Base-by-base conservation (phyloP, 2,329 filamentous ascomycete species). In the Pestalotiopsis sp. region DNA sequence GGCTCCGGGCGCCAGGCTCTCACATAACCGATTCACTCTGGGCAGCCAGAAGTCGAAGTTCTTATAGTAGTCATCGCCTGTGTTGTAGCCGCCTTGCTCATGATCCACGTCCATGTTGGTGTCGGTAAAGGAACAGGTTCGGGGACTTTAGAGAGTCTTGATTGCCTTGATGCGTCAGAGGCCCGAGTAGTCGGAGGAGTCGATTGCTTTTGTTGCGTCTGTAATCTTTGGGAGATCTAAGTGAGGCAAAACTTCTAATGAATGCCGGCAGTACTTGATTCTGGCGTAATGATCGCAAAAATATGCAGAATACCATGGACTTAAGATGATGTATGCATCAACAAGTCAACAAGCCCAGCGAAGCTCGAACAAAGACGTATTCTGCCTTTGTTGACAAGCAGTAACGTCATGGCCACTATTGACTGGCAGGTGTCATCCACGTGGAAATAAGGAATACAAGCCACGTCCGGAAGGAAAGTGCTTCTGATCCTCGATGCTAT, bases 1-100 rank as follows among this genome's bases (percentile, higher is more conserved):
- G n/a, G 61, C 61, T 14, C 4, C 12, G n/a, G 61, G 61, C 61
- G 38, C 45, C 20, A 45, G 36, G n/a, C 7, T 52, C 25, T 64
- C 23, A 39, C 61, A 45, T 11, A 64, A 39, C 20, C 12, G n/a
- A 12, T n/a, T 14, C 7, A 64, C 49, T 45, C 39, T 45, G 11
- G 61, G 61, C 3, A 20, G 14, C 61, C 61, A 64, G 38, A 64
- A 64, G 13, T 36, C 20, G 38, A 39, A 39, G n/a, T 36, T 6
- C n/a, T 25, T 14, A 13, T 64, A 64, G 61, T 64, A 64, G 17
- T 64, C 61, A 39, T 64, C 61, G 5, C 61, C 61, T 14, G 39
- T 27, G 14, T 64, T 20, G 17, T 52, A 64, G 20, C 14, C 12
- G 31, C 31, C 31, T 36, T 20, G 17, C 13, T 39, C 31, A 17